Conservation (phyloP, 129 eudicot genomes). For the Lonicera japonica region DNA sequence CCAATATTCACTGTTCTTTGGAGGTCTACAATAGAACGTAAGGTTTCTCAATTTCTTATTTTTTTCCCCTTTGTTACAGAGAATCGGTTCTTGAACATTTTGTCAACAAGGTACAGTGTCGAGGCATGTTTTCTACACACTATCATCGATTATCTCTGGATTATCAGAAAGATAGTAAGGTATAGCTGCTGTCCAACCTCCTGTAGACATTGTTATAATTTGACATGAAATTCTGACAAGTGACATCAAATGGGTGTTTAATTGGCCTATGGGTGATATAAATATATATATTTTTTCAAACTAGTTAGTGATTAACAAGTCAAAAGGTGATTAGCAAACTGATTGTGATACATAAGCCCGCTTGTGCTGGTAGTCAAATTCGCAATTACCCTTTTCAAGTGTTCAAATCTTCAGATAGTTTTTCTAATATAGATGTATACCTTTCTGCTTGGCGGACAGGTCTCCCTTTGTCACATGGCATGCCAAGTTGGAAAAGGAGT, state of each 20-base stretch:
- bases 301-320: not conserved
- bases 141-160: conserved; percentile 83
- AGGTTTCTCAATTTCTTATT: not conserved
- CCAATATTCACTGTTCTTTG: not conserved
- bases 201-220: not conserved
- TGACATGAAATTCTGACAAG: not conserved
- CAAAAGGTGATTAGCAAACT: not conserved
- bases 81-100: conserved; percentile 95
- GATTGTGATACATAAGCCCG: not conserved
- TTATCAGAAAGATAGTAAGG: conserved; percentile 67
- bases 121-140: conserved; percentile 96
- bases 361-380: not conserved
- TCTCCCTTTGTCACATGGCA: conserved; percentile 94
- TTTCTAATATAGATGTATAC: not conserved
- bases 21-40: not conserved
- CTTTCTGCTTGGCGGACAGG: conserved; percentile 29
- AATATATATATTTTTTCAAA: not conserved
- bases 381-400: not conserved
- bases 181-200: conserved; percentile 6
- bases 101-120: conserved; percentile 68
- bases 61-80: conserved; percentile 36
- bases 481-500: conserved; percentile 77
- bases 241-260: not conserved
- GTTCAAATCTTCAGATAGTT: not conserved
- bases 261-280: not conserved